Percentiles rank a stretch among this genome's conserved stretches.
Evolutionary conservation across 192 early-diverging fungal species (phyloP).

Genomic region (Coemansia sp.): DNA sequence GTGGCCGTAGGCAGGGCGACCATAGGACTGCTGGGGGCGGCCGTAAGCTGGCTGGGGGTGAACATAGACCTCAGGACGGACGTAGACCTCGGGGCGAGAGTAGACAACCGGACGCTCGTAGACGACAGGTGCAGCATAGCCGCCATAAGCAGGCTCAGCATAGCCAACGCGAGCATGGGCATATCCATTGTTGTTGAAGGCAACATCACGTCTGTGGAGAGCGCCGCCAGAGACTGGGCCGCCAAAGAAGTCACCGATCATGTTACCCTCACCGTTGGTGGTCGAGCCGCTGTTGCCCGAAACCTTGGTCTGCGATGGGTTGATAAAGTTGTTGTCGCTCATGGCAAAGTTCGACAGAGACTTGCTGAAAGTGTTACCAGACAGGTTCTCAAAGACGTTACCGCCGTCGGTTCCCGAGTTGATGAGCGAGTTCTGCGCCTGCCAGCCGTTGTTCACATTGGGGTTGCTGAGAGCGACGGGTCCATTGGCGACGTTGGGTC

Average conservation of each 20-base stretch:
- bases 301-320: conserved; percentile 27
- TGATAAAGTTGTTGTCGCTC: conserved; percentile 46
- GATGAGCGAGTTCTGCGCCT: conserved; percentile 37
- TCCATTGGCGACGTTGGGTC: conserved; percentile 22
- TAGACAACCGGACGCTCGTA: conserved; percentile 15
- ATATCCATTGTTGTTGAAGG: conserved; percentile 34
- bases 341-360: conserved; percentile 24
- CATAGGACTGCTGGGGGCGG: conserved; percentile 8
- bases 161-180: conserved; percentile 13
- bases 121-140: not conserved
- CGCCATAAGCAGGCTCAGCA: not conserved
- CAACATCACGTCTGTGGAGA: conserved; percentile 32
- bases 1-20: conserved; percentile 9
- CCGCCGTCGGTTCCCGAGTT: conserved; percentile 27
- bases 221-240: conserved; percentile 2
- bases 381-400: conserved; percentile 26
- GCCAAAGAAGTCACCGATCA: conserved; percentile 29
- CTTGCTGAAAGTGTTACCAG: conserved; percentile 35
- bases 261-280: conserved; percentile 43
- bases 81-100: conserved; percentile 10
- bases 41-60: not conserved
- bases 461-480: conserved; percentile 31
- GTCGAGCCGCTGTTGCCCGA: conserved; percentile 43
- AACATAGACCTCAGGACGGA: conserved; percentile 13
- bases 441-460: conserved; percentile 48